phyloP scores from a whole-genome alignment of 169 alveolate species.

The Plasmodium malariae region DNA sequence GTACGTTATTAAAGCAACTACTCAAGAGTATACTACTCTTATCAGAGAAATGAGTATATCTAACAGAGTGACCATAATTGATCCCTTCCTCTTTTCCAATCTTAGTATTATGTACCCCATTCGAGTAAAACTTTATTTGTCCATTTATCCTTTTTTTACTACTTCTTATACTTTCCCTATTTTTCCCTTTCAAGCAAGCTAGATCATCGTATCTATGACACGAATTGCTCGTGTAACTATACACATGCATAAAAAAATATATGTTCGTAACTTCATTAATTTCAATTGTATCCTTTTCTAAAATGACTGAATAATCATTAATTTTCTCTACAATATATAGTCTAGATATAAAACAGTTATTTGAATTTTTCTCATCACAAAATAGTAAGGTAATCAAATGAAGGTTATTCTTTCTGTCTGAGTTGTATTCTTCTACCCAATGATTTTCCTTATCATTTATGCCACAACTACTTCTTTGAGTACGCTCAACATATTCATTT shows the following conservation, averaged over 20 bases:
- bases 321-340: slow-evolving; percentile 9
- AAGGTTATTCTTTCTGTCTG: background rate
- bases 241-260: slow-evolving; percentile 19
- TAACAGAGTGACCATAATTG: no score
- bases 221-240: background rate
- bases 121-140: no score
- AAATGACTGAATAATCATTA: background rate
- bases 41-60: no score
- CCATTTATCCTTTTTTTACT: no score
- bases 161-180: no score
- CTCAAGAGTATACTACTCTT: slow-evolving; percentile 7
- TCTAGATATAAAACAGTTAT: slow-evolving; percentile 34
- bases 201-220: background rate
- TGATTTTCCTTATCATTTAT: background rate
- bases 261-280: slow-evolving; percentile 23
- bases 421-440: no score
- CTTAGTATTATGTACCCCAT: no score
- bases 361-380: slow-evolving; percentile 23
- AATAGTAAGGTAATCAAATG: slow-evolving; percentile 3
- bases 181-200: no score
- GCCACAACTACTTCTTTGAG: background rate
- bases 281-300: slow-evolving; percentile 29
- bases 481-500: no score
- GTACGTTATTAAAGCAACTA: slow-evolving; percentile 20
- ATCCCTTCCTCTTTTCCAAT: no score